phyloP scores from a whole-genome alignment of 768 basidiomycete species.

The Rhodotorula babjevae region DNA sequence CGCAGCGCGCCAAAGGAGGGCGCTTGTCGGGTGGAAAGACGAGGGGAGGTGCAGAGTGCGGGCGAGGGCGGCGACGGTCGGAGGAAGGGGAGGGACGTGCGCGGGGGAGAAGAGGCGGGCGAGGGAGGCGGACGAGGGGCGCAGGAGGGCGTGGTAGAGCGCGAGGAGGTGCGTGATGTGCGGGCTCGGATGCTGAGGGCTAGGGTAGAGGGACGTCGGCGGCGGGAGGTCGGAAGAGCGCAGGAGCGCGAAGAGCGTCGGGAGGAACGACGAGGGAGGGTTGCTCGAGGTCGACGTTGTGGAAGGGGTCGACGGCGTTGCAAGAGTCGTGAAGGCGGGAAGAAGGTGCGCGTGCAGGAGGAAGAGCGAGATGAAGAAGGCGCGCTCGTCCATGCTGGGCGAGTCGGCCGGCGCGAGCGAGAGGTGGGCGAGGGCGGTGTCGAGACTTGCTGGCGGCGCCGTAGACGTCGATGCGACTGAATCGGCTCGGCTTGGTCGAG shows the following conservation, averaged over 20 bases:
- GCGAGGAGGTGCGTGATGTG: slow-evolving; percentile 16
- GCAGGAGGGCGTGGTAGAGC: slow-evolving; percentile 11
- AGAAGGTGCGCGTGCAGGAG: slow-evolving; percentile 24
- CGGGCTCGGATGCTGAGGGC: not conserved
- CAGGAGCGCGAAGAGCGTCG: slow-evolving; percentile 1
- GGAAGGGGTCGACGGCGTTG: not conserved
- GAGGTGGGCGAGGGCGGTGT: not conserved
- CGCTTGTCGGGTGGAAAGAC: not conserved
- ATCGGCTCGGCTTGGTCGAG: not conserved
- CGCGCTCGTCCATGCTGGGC: not conserved
- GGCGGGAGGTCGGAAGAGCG: not conserved
- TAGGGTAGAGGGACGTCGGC: not conserved
- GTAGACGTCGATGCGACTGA: no score
- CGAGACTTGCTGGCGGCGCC: not conserved
- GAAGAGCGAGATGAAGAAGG: slow-evolving; percentile 19
- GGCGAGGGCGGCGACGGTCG: not conserved
- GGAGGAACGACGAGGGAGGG: slow-evolving; percentile 5
- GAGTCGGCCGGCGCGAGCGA: not conserved
- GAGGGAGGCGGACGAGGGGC: not conserved
- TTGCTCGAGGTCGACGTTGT: not conserved
- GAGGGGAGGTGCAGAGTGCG: not conserved
- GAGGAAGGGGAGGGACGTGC: not conserved
- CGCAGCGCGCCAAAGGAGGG: not conserved
- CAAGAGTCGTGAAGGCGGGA: not conserved
- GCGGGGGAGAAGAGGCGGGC: not conserved